Evolutionary conservation across 2,329 filamentous ascomycete genomes (phyloP).

Genomic region (Colletotrichum gigasporum): DNA sequence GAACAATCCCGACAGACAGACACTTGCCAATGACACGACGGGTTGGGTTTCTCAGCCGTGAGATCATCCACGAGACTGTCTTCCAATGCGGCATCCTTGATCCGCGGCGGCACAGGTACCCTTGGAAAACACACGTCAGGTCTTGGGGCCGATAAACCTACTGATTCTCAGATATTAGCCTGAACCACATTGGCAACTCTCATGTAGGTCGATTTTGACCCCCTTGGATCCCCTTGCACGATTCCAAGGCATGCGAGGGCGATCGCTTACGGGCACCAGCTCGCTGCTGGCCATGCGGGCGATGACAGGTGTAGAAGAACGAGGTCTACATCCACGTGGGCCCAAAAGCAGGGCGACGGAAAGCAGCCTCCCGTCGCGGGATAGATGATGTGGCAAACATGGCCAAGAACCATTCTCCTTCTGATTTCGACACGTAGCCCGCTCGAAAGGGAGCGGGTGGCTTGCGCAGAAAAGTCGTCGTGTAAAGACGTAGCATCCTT

Average conservation of each 20-base stretch:
- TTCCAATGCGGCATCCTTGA: not conserved
- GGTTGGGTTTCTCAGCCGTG: not conserved
- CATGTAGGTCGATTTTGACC: not conserved
- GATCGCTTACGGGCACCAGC: not conserved
- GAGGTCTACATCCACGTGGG: not conserved
- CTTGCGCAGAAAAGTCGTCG: not conserved
- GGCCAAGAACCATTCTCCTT: slow-evolving; percentile 12
- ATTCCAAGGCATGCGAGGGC: not conserved
- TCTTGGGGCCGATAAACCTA: not conserved
- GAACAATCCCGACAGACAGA: too few relatives aligned
- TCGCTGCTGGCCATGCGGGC: slow-evolving; percentile 10
- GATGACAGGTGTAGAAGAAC: slow-evolving; percentile 10
- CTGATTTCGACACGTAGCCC: slow-evolving; percentile 14
- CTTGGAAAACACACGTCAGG: not conserved
- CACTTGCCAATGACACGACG: too few relatives aligned
- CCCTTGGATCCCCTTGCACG: not conserved
- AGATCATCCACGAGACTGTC: not conserved
- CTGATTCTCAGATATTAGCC: not conserved
- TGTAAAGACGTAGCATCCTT: slow-evolving; percentile 13
- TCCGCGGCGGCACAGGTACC: not conserved
- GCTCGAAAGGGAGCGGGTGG: not conserved
- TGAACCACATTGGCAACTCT: not conserved
- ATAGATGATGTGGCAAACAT: slow-evolving; percentile 24
- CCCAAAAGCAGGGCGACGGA: not conserved
- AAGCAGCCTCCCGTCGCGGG: not conserved